phyloP scores from a whole-genome alignment of 2,329 filamentous ascomycete genomes.

The Aspergillus sp. region DNA sequence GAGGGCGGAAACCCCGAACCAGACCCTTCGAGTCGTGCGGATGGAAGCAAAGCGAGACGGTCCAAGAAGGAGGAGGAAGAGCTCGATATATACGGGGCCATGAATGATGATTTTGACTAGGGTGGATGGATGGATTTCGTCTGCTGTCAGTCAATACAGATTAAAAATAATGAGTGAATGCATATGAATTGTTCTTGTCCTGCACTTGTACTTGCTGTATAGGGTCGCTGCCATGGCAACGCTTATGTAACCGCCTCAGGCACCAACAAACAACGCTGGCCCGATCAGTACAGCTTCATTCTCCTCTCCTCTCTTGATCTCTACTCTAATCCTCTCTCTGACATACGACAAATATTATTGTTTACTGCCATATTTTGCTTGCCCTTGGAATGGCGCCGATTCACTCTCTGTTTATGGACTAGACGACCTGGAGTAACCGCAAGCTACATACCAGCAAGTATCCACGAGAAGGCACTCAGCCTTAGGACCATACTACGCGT shows the following conservation, averaged over 20 bases:
- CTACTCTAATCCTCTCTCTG: too few relatives aligned
- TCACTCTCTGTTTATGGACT: too few relatives aligned
- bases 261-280: conserved; percentile 1
- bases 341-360: too few relatives aligned
- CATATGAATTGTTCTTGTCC: too few relatives aligned
- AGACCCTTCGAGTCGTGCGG: conserved; percentile 15
- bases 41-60: conserved; percentile 13
- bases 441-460: too few relatives aligned
- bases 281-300: not conserved
- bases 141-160: not conserved
- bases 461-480: too few relatives aligned
- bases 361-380: too few relatives aligned
- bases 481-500: too few relatives aligned
- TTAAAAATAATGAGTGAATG: too few relatives aligned
- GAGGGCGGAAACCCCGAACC: conserved; percentile 23
- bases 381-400: too few relatives aligned
- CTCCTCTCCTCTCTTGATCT: not conserved
- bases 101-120: conserved; percentile 22
- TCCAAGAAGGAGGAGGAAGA: conserved; percentile 12
- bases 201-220: too few relatives aligned
- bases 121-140: not conserved
- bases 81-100: conserved; percentile 22
- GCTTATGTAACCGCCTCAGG: conserved; percentile 10
- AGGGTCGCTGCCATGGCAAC: conserved; percentile 27
- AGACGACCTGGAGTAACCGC: too few relatives aligned